These are phyloP conservation scores for Gnetum montanum DNA, from an alignment of 75 land plant genomes.

Conservation along the genomic window DNA sequence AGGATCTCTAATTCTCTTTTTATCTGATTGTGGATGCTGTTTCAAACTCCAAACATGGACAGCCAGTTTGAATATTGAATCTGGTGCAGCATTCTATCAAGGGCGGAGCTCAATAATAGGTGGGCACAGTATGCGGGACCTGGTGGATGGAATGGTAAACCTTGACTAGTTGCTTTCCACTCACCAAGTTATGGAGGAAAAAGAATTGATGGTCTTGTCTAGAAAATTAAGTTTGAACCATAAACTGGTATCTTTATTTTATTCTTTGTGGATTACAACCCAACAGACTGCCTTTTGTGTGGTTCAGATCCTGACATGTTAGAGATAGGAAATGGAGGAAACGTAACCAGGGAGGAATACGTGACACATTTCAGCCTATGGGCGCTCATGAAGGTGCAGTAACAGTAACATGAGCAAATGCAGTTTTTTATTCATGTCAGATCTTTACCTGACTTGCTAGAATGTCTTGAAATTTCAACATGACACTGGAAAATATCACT, in stretches of 20 bases:
- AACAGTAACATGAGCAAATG: too few relatives aligned
- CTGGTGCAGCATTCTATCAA: constrained; percentile 26
- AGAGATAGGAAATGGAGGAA: constrained; percentile 98
- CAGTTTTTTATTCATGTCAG: neutral
- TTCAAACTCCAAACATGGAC: too few relatives aligned
- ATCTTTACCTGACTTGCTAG: neutral
- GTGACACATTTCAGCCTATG: constrained; percentile 82
- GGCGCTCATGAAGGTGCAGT: constrained; percentile 82
- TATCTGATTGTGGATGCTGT: too few relatives aligned
- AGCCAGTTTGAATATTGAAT: too few relatives aligned
- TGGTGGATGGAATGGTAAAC: constrained; percentile 77
- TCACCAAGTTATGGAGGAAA: neutral
- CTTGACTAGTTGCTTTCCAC: too few relatives aligned
- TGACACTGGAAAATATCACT: neutral
- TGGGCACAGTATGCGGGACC: constrained; percentile 65
- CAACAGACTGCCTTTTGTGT: constrained; percentile 7
- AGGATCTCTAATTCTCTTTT: neutral
- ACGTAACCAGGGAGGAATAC: constrained; percentile 71
- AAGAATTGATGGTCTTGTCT: neutral
- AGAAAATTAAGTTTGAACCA: neutral
- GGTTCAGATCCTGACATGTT: constrained; percentile 91
- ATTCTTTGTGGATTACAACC: neutral
- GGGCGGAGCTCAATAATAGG: constrained; percentile 45
- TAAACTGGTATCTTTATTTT: neutral
- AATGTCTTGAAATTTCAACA: neutral